phyloP scores from a whole-genome alignment of 352 stramenopile genomes.

The Globisporangium rhizosaccharum region DNA sequence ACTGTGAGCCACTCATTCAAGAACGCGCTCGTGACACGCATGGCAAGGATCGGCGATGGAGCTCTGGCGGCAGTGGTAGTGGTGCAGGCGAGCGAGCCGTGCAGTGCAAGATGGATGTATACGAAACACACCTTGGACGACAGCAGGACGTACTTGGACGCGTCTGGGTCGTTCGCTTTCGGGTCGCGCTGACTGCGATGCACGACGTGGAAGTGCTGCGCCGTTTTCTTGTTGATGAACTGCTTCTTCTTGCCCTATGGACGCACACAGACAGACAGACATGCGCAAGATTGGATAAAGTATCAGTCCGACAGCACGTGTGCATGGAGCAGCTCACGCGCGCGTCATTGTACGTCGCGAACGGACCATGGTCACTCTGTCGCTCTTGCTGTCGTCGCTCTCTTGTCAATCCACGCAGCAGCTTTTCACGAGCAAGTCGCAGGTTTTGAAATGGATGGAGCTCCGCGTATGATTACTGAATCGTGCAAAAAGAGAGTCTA shows the following conservation, averaged over 20 bases:
- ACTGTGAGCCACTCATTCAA: not conserved
- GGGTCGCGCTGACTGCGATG: slow-evolving; percentile 82
- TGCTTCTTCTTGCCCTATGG: slow-evolving; percentile 63
- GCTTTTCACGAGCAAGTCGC: not conserved
- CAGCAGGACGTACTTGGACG: slow-evolving; percentile 81
- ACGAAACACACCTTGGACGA: slow-evolving; percentile 31
- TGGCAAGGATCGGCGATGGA: too few species aligned
- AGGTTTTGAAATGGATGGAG: slow-evolving; percentile 8
- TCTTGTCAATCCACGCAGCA: not conserved
- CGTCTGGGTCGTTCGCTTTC: slow-evolving; percentile 69
- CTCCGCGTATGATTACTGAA: not conserved
- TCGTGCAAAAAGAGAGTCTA: not conserved
- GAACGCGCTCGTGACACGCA: not conserved
- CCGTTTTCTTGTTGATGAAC: slow-evolving; percentile 85
- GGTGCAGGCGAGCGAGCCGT: not conserved
- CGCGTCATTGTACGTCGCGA: too few species aligned
- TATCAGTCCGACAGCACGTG: too few species aligned
- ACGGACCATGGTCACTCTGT: not conserved
- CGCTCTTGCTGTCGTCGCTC: not conserved
- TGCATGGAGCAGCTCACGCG: too few species aligned
- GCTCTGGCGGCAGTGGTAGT: not conserved
- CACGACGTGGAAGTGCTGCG: slow-evolving; percentile 85
- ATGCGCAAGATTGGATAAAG: too few species aligned
- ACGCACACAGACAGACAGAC: not conserved
- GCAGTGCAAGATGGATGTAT: not conserved